Conservation (phyloP, 2,329 filamentous ascomycete species). For the Dactylellina drechsleri region DNA sequence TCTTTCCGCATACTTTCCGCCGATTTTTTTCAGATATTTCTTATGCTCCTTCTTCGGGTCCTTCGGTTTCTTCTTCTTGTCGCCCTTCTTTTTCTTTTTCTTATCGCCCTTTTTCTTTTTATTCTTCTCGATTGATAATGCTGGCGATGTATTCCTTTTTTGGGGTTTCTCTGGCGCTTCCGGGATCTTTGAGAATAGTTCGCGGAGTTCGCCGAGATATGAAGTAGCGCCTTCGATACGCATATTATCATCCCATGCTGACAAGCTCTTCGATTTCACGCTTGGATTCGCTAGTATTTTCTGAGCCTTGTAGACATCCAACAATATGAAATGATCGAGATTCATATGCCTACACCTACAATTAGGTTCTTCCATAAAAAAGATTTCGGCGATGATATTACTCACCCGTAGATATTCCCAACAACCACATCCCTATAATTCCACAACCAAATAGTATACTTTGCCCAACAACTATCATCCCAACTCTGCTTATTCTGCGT, state of each 20-base stretch:
- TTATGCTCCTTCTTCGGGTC: slow-evolving; percentile 64
- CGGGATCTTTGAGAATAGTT: slow-evolving; percentile 48
- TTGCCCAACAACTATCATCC: slow-evolving; percentile 98
- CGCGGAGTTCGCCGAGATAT: slow-evolving; percentile 51
- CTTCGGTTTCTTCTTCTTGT: slow-evolving; percentile 67
- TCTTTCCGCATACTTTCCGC: slow-evolving; percentile 82
- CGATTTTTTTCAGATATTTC: slow-evolving; percentile 74
- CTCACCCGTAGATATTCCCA: slow-evolving; percentile 73
- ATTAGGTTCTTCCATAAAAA: slow-evolving; percentile 3
- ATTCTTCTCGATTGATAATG: slow-evolving; percentile 21
- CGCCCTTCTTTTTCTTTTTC: slow-evolving; percentile 61
- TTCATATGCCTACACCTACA: slow-evolving; percentile 79
- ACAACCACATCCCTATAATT: slow-evolving; percentile 92
- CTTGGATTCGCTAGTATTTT: slow-evolving; percentile 55
- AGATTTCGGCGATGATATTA: slow-evolving; percentile 1
- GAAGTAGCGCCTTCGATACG: slow-evolving; percentile 28
- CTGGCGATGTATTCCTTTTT: slow-evolving; percentile 60
- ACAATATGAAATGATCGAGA: slow-evolving; percentile 93
- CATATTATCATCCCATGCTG: slow-evolving; percentile 38
- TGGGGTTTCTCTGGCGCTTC: slow-evolving; percentile 33
- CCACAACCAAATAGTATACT: slow-evolving; percentile 88
- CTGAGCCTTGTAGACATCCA: slow-evolving; percentile 73
- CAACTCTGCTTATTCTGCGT: slow-evolving; percentile 85
- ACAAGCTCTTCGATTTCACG: slow-evolving; percentile 18
- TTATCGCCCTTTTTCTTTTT: slow-evolving; percentile 57